phyloP scores from a whole-genome alignment of 106 monocot species.

The Dendrobium nobile region DNA sequence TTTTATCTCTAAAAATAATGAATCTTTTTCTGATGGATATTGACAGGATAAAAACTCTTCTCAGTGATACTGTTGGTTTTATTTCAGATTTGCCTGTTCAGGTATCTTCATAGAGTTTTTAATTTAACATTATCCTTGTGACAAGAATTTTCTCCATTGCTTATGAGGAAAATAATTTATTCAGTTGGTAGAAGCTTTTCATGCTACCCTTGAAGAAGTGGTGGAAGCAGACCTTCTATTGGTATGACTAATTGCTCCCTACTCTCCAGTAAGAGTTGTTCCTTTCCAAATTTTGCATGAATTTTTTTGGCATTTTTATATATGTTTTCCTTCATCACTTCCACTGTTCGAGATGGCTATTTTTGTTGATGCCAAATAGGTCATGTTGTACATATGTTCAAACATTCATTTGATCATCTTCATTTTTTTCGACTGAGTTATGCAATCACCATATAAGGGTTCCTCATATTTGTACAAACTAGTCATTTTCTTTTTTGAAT shows the following conservation, averaged over 20 bases:
- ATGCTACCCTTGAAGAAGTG: slow-evolving; percentile 98
- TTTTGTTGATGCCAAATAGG: too few species aligned
- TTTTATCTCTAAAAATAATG: neutral
- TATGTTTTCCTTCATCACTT: neutral
- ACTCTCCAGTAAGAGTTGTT: neutral
- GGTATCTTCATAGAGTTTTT: slow-evolving; percentile 29
- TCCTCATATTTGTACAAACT: too few species aligned
- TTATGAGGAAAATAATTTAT: slow-evolving; percentile 7
- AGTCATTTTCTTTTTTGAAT: too few species aligned
- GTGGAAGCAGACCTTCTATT: slow-evolving; percentile 94
- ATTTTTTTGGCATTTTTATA: neutral
- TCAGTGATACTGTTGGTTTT: slow-evolving; percentile 98
- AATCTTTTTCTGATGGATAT: neutral
- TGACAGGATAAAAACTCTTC: slow-evolving; percentile 73
- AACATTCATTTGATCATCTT: too few species aligned
- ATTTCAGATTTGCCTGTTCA: slow-evolving; percentile 96
- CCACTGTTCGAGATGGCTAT: too few species aligned
- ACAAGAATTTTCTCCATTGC: neutral
- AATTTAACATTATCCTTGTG: neutral
- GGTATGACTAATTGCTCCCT: slow-evolving; percentile 33
- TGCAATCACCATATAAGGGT: too few species aligned
- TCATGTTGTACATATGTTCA: too few species aligned
- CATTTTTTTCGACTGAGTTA: too few species aligned
- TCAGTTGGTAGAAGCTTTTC: slow-evolving; percentile 99
- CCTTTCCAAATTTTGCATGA: neutral